Percentiles rank a stretch among this genome's conserved stretches.
Conservation (phyloP, 768 basidiomycete genomes). For the Collybia sp. region DNA sequence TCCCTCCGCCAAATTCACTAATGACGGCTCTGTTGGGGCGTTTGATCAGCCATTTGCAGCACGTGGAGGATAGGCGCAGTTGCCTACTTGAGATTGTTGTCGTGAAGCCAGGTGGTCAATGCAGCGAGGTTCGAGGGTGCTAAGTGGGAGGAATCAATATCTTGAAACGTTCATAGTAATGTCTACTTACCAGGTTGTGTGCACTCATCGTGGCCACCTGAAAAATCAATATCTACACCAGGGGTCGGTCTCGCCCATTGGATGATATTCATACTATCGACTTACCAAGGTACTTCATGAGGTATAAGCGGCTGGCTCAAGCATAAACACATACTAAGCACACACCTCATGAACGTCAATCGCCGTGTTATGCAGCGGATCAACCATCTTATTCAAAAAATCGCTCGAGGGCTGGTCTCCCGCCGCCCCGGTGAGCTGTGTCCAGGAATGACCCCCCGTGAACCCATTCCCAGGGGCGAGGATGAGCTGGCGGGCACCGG, state of each 20-base stretch:
- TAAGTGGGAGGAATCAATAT: constrained; percentile 1
- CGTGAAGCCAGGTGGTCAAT: constrained; percentile 35
- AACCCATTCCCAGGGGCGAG: constrained; percentile 43
- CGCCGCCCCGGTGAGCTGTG: constrained; percentile 26
- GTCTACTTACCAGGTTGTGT: constrained; percentile 31
- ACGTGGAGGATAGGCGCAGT: background rate
- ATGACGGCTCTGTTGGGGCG: constrained; percentile 29
- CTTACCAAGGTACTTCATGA: no score
- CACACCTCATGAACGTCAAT: constrained; percentile 41
- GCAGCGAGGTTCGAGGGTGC: constrained; percentile 36
- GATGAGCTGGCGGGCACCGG: constrained; percentile 37
- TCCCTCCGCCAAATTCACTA: constrained; percentile 41
- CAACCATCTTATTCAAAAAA: constrained; percentile 33
- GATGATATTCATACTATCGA: no score
- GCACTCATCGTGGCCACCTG: constrained; percentile 35
- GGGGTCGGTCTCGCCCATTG: background rate
- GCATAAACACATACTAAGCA: background rate
- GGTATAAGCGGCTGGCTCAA: background rate
- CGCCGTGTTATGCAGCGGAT: constrained; percentile 36
- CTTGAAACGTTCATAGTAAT: background rate
- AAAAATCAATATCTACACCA: constrained; percentile 35
- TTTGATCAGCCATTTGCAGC: background rate
- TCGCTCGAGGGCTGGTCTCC: constrained; percentile 35
- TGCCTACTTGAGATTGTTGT: constrained; percentile 36
- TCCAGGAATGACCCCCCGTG: constrained; percentile 42